phyloP scores from a whole-genome alignment of 2,329 filamentous ascomycete genomes.

The Hymenoscyphus albidus region DNA sequence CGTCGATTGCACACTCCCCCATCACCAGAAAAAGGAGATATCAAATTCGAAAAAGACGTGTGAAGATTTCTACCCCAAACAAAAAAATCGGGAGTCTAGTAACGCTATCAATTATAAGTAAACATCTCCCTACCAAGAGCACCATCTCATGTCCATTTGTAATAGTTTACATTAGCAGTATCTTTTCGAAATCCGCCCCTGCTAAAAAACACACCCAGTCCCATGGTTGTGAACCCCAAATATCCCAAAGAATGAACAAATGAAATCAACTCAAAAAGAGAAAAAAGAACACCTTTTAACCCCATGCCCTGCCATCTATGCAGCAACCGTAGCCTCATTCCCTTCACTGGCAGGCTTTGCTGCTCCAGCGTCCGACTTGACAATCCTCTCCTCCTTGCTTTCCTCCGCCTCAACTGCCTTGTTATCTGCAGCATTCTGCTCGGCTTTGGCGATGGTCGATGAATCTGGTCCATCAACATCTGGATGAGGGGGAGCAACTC shows the following conservation, averaged over 20 bases:
- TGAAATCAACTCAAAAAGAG: not conserved
- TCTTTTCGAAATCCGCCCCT: not conserved
- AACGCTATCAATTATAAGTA: not conserved
- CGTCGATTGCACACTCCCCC: too few relatives aligned
- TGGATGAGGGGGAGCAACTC: slow-evolving; percentile 35
- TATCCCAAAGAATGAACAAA: slow-evolving; percentile 5
- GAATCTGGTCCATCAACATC: slow-evolving; percentile 54
- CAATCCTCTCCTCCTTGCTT: slow-evolving; percentile 50
- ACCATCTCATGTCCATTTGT: not conserved
- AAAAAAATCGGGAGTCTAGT: not conserved
- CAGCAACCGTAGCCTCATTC: slow-evolving; percentile 47
- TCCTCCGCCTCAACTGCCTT: slow-evolving; percentile 46
- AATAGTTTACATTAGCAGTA: not conserved
- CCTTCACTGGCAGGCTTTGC: slow-evolving; percentile 62
- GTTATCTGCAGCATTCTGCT: slow-evolving; percentile 37
- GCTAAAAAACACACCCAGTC: not conserved
- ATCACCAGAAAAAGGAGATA: too few relatives aligned
- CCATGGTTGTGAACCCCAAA: not conserved
- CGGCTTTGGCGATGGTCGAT: slow-evolving; percentile 47
- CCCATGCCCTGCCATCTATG: slow-evolving; percentile 13
- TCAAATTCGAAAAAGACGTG: not conserved
- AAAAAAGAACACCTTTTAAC: slow-evolving; percentile 3
- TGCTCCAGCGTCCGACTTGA: slow-evolving; percentile 39
- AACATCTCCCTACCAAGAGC: not conserved
- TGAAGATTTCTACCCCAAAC: not conserved